Conservation (phyloP, 163 green algal genomes). For the Coccomyxa subellipsoidea region DNA sequence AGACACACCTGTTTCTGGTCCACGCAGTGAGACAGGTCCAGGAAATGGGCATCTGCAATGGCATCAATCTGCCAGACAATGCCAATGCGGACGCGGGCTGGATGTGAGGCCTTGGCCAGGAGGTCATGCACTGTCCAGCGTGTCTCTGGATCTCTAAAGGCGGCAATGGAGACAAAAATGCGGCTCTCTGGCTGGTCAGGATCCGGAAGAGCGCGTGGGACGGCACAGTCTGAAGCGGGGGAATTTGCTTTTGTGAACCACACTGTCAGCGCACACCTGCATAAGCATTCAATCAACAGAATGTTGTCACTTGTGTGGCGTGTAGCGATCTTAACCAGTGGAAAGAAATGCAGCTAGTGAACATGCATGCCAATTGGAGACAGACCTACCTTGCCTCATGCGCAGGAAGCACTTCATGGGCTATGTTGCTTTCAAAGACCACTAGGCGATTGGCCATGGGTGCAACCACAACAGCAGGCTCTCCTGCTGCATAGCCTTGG, state of each 20-base stretch:
- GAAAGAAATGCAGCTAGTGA: too few species aligned
- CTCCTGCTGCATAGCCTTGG: neutral
- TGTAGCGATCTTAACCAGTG: too few species aligned
- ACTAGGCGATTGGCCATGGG: constrained; percentile 55
- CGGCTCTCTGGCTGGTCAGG: neutral
- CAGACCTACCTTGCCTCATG: constrained; percentile 25
- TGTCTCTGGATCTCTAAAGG: constrained; percentile 65
- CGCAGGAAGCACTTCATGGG: constrained; percentile 68
- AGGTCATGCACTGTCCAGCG: constrained; percentile 65
- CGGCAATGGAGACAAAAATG: constrained; percentile 71
- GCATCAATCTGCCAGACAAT: constrained; percentile 64
- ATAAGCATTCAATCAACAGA: neutral
- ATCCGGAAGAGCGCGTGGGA: neutral
- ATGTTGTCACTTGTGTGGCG: neutral
- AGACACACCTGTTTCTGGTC: neutral
- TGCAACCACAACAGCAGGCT: constrained; percentile 22
- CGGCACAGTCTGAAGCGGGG: neutral
- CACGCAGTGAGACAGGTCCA: constrained; percentile 5
- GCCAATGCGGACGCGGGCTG: constrained; percentile 50
- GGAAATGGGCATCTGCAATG: constrained; percentile 22
- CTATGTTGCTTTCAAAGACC: constrained; percentile 57
- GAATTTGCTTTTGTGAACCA: neutral
- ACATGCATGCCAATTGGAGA: neutral
- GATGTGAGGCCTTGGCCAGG: constrained; percentile 44
- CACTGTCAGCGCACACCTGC: neutral